Conservation (phyloP, 73 alveolate species). For the Tetrahymena thermophila region DNA sequence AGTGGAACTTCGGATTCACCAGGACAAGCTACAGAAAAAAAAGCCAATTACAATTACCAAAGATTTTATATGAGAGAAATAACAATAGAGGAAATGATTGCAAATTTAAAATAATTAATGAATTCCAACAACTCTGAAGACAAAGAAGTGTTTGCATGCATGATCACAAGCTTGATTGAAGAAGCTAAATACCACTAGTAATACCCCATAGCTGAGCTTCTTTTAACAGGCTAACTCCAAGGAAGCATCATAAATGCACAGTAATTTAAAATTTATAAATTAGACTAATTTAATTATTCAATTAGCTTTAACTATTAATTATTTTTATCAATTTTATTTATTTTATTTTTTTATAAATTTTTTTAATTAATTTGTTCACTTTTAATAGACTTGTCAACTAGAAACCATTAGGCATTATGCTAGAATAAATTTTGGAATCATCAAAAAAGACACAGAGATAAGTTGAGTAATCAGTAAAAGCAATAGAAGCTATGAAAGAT, state of each 20-base stretch:
- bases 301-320: no score
- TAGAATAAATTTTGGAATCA: constrained; percentile 80
- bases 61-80: constrained; percentile 79
- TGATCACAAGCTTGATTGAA: constrained; percentile 92
- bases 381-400: constrained; percentile 69
- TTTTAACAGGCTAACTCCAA: constrained; percentile 79
- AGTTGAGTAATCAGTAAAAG: constrained; percentile 63
- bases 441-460: constrained; percentile 73
- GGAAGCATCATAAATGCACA: constrained; percentile 60
- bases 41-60: constrained; percentile 86
- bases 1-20: constrained; percentile 55
- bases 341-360: background rate
- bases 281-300: background rate
- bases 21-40: constrained; percentile 78
- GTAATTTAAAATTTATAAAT: background rate
- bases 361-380: constrained; percentile 29
- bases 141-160: constrained; percentile 94
- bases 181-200: constrained; percentile 91
- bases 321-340: constrained; percentile 30
- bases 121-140: constrained; percentile 67
- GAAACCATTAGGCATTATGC: constrained; percentile 72
- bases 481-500: constrained; percentile 61
- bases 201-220: constrained; percentile 91
- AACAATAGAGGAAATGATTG: constrained; percentile 69
- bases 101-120: constrained; percentile 68